A percentile compares a stretch with the other conserved stretches of the same genome.
Evolutionary conservation across 2,329 filamentous ascomycete species (phyloP).

Genomic region (Monosporascus sp.): DNA sequence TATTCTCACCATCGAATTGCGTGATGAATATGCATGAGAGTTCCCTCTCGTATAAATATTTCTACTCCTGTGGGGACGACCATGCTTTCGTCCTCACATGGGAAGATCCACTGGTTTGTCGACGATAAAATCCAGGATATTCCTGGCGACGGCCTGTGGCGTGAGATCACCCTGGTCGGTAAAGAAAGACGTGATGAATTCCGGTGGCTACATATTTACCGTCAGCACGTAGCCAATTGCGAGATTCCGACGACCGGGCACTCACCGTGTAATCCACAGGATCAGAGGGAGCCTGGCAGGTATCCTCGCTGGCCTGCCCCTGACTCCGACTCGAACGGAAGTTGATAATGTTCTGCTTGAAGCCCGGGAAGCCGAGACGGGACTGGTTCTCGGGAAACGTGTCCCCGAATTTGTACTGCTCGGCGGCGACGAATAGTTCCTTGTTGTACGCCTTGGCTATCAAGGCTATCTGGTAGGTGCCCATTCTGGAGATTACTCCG

Average conservation of each 20-base stretch:
- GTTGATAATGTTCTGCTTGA: constrained; percentile 30
- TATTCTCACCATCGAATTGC: neutral
- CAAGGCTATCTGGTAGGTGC: constrained; percentile 78
- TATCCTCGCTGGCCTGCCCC: constrained; percentile 5
- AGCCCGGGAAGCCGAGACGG: constrained; percentile 36
- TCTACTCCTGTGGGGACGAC: too few species aligned
- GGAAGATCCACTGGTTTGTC: neutral
- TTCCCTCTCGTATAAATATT: too few species aligned
- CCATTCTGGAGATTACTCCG: constrained; percentile 83
- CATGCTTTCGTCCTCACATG: neutral
- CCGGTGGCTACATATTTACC: constrained; percentile 14
- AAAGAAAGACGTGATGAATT: constrained; percentile 24
- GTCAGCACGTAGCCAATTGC: neutral
- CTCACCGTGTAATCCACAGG: constrained; percentile 24
- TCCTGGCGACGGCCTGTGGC: constrained; percentile 22
- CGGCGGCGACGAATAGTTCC: constrained; percentile 83
- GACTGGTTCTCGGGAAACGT: constrained; percentile 75
- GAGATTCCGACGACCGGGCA: neutral
- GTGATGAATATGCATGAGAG: neutral
- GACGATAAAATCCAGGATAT: constrained; percentile 22
- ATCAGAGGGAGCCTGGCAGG: constrained; percentile 6
- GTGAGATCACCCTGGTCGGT: constrained; percentile 25
- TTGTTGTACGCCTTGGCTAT: constrained; percentile 62
- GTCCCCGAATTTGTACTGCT: constrained; percentile 95
- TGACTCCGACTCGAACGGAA: constrained; percentile 15